phyloP scores from a whole-genome alignment of 2,329 filamentous ascomycete genomes.

The Calonectria montana region DNA sequence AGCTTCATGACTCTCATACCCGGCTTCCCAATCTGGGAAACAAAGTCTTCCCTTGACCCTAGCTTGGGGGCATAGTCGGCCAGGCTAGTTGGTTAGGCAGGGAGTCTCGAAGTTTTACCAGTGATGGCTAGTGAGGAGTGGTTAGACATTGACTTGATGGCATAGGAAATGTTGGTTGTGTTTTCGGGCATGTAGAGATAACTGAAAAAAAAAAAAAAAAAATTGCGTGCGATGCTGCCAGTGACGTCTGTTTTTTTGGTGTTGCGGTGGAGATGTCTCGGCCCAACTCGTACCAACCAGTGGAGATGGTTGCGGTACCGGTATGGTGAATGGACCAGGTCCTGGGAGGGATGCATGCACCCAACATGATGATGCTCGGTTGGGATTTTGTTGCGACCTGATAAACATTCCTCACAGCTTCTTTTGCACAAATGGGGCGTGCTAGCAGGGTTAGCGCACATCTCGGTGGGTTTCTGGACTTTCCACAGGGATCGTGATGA shows the following conservation, averaged over 20 bases:
- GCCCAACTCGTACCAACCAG: not conserved
- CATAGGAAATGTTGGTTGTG: no score
- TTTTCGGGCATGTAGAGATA: no score
- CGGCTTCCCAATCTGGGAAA: not conserved
- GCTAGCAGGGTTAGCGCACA: not conserved
- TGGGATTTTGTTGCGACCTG: not conserved
- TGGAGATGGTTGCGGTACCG: not conserved
- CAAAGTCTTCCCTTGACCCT: not conserved
- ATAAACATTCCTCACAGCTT: not conserved
- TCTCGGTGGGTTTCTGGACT: not conserved
- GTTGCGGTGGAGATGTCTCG: not conserved
- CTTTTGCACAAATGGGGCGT: not conserved
- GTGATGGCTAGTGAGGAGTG: no score
- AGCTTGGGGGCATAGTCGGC: no score
- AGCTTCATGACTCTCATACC: not conserved
- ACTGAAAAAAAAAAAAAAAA: no score
- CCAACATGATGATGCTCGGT: not conserved
- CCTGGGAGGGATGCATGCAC: not conserved
- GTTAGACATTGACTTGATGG: no score
- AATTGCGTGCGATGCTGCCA: no score
- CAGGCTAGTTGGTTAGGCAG: no score
- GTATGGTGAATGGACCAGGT: not conserved
- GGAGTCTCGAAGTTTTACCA: no score
- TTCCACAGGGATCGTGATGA: no score
- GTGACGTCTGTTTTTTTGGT: not conserved